Percentiles rank a stretch among this genome's conserved stretches.
phyloP scores from a whole-genome alignment of 495 filamentous ascomycete genomes.

The Talaromyces ruber region DNA sequence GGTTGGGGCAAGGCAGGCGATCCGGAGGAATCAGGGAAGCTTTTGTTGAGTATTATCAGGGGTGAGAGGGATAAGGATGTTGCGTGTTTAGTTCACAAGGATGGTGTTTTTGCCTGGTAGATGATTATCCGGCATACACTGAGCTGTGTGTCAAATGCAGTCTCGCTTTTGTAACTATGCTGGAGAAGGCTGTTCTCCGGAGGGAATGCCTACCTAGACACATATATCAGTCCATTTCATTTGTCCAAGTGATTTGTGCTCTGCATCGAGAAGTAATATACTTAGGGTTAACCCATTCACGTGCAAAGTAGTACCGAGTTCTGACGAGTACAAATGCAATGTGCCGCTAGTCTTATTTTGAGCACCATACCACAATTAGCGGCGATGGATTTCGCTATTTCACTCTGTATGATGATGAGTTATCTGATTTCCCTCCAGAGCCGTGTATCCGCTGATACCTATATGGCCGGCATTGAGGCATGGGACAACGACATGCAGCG shows the following conservation, averaged over 20 bases:
- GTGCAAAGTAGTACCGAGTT: not conserved
- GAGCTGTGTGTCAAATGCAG: not conserved
- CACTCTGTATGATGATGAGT: too few species aligned
- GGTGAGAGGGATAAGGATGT: conserved; percentile 22
- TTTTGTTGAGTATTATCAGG: conserved; percentile 18
- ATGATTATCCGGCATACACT: not conserved
- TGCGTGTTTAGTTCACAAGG: conserved; percentile 15
- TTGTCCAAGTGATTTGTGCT: not conserved
- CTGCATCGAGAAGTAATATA: not conserved
- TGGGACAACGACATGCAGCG: too few species aligned
- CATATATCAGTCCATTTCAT: not conserved
- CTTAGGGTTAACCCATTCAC: not conserved
- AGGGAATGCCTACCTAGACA: not conserved
- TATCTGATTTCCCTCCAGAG: too few species aligned
- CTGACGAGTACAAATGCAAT: too few species aligned
- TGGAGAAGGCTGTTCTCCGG: too few species aligned
- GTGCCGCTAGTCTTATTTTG: too few species aligned
- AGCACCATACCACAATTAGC: too few species aligned
- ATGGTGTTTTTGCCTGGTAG: conserved; percentile 15
- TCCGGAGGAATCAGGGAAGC: conserved; percentile 13
- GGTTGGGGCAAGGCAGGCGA: conserved; percentile 15
- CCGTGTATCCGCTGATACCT: too few species aligned
- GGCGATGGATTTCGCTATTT: too few species aligned
- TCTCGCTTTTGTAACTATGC: not conserved
- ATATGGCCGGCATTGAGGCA: too few species aligned